A percentile compares a stretch with the other conserved stretches of the same genome.
Conservation (phyloP, 2,329 filamentous ascomycete genomes). For the Triangularia verruculosa region DNA sequence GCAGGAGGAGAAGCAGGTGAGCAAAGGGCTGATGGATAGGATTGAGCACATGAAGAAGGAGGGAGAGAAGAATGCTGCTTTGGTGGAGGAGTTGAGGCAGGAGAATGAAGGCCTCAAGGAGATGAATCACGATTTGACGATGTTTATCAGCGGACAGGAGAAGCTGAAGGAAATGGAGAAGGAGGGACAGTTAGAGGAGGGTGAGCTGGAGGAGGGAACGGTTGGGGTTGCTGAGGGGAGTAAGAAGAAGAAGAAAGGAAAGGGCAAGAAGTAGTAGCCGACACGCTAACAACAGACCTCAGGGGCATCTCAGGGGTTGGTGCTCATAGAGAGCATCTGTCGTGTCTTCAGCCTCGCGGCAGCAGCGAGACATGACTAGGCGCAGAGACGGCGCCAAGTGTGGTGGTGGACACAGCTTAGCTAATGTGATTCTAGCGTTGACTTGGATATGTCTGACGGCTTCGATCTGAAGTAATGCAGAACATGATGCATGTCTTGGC, state of each 20-base stretch:
- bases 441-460: background rate
- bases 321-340: background rate
- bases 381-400: background rate
- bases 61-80: constrained; percentile 53
- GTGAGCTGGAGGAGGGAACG: constrained; percentile 73
- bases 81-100: constrained; percentile 66
- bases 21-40: constrained; percentile 75
- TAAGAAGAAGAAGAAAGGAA: constrained; percentile 53
- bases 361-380: background rate
- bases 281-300: background rate
- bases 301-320: background rate
- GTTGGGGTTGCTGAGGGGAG: constrained; percentile 52
- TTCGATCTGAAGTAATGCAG: background rate
- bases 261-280: constrained; percentile 31
- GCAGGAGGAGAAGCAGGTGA: constrained; percentile 83
- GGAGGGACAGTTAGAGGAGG: constrained; percentile 56
- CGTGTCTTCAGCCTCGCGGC: background rate
- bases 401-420: background rate
- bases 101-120: constrained; percentile 75
- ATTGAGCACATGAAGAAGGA: constrained; percentile 71
- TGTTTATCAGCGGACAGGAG: constrained; percentile 83
- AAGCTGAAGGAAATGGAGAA: constrained; percentile 71
- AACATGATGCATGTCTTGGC: background rate
- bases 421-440: background rate
- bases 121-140: constrained; percentile 80